A percentile compares a stretch with the other conserved stretches of the same genome.
phyloP scores from a whole-genome alignment of 2,329 filamentous ascomycete species.

The Graphilbum ipis-grandicollis region DNA sequence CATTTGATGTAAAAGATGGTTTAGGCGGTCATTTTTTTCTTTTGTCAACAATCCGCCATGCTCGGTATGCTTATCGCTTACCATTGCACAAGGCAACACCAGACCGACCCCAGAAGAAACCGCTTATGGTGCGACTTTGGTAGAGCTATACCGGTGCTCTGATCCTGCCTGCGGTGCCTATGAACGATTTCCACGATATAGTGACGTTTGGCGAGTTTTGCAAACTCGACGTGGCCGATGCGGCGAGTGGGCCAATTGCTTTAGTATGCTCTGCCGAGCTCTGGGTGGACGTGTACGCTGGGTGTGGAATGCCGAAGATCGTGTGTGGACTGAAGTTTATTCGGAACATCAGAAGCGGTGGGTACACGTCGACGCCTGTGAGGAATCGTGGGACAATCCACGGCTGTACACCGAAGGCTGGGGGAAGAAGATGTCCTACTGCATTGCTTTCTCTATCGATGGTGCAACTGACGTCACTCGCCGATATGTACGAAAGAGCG shows the following conservation, averaged over 20 bases:
- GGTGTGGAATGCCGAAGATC: constrained; percentile 97
- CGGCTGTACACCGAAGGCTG: constrained; percentile 85
- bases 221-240: constrained; percentile 74
- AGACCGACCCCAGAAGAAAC: constrained; percentile 76
- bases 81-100: constrained; percentile 66
- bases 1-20: constrained; percentile 47
- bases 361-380: constrained; percentile 93
- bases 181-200: constrained; percentile 81
- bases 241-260: constrained; percentile 97
- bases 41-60: constrained; percentile 96
- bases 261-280: constrained; percentile 92
- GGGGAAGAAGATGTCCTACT: constrained; percentile 94
- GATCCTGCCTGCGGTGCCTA: constrained; percentile 55
- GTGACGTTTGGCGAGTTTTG: constrained; percentile 82
- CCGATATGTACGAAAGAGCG: constrained; percentile 53
- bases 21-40: constrained; percentile 84
- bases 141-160: constrained; percentile 83
- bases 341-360: constrained; percentile 84
- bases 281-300: constrained; percentile 82
- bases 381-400: constrained; percentile 90
- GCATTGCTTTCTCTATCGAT: constrained; percentile 88
- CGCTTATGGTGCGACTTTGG: constrained; percentile 69
- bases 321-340: constrained; percentile 96
- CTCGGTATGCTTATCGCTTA: constrained; percentile 63
- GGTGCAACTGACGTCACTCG: constrained; percentile 52